These are phyloP conservation scores for Podospora pseudopauciseta DNA, from an alignment of 495 filamentous ascomycete genomes.

Conservation along the genomic window DNA sequence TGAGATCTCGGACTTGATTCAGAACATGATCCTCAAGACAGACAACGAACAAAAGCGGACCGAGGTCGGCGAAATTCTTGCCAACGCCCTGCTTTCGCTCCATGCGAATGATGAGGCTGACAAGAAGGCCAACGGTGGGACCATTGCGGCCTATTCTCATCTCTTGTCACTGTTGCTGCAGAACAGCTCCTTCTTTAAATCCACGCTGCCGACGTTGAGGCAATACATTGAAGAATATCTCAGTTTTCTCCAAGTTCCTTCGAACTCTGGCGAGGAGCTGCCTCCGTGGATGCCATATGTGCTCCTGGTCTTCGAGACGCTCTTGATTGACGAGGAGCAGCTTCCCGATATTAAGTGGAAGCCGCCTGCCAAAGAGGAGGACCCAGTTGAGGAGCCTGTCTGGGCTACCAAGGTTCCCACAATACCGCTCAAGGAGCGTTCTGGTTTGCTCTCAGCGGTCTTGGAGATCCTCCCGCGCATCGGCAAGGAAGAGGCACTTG, in stretches of 20 bases:
- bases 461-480: conserved; percentile 79
- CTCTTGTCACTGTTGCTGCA: conserved; percentile 85
- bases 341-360: conserved; percentile 72
- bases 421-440: conserved; percentile 62
- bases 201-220: conserved; percentile 70
- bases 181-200: conserved; percentile 73
- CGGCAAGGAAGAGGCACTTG: conserved; percentile 80
- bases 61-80: conserved; percentile 77
- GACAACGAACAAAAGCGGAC: conserved; percentile 59
- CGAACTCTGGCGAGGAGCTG: conserved; percentile 64
- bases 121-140: conserved; percentile 56
- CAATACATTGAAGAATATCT: conserved; percentile 73
- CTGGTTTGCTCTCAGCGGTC: conserved; percentile 66
- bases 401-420: conserved; percentile 59
- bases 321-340: conserved; percentile 82
- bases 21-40: conserved; percentile 67
- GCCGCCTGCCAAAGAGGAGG: conserved; percentile 55
- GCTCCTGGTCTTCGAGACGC: conserved; percentile 81
- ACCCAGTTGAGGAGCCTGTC: conserved; percentile 51
- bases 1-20: conserved; percentile 83
- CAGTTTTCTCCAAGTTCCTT: conserved; percentile 72
- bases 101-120: conserved; percentile 73
- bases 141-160: conserved; percentile 87
- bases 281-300: conserved; percentile 92
- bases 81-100: conserved; percentile 84